phyloP scores from a whole-genome alignment of 2,329 filamentous ascomycete genomes.

The Cordyceps pruinosa region DNA sequence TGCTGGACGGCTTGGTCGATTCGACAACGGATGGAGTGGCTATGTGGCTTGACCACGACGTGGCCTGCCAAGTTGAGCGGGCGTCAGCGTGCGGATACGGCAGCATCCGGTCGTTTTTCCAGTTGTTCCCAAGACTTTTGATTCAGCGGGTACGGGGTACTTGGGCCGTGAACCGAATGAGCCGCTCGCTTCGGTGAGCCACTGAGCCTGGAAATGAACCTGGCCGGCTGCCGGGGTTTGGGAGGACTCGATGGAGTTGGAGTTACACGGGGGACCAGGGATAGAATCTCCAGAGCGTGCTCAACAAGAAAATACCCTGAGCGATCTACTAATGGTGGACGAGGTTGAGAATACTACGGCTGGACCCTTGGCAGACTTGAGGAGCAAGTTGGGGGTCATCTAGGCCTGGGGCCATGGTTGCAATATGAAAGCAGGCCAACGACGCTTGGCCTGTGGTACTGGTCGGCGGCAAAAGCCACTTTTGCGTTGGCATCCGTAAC shows the following conservation, averaged over 20 bases:
- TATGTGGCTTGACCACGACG: neutral
- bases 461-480: neutral
- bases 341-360: neutral
- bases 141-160: constrained; percentile 24
- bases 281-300: neutral
- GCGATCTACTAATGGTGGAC: neutral
- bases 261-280: neutral
- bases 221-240: neutral
- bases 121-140: constrained; percentile 6
- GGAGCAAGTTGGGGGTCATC: neutral
- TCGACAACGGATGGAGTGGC: neutral
- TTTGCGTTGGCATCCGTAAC: neutral
- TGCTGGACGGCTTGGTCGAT: neutral
- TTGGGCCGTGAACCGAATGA: constrained; percentile 33
- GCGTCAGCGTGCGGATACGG: constrained; percentile 18
- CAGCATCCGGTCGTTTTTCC: constrained; percentile 22
- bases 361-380: neutral
- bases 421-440: neutral
- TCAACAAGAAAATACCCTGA: neutral
- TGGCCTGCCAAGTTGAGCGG: neutral
- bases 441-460: neutral
- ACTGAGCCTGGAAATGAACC: neutral
- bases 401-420: neutral
- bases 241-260: neutral
- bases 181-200: constrained; percentile 18